A percentile compares a stretch with the other conserved stretches of the same genome.
Conservation (phyloP, 1,284 basidiomycete genomes). For the Rhodotorula sp. region DNA sequence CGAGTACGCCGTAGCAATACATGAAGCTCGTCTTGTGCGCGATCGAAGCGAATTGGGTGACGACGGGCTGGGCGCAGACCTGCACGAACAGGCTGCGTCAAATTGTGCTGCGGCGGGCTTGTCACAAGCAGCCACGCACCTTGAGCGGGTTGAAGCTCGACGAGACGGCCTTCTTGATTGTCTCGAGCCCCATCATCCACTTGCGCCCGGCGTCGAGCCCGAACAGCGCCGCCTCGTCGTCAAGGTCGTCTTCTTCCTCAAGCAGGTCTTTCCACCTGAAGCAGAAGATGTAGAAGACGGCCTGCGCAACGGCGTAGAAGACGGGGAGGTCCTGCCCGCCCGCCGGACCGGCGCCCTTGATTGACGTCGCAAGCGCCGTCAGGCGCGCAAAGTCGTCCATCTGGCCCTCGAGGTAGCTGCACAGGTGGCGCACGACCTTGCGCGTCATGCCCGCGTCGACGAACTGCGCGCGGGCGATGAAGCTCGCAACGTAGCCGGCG, state of each 20-base stretch:
- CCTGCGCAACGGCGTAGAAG: slow-evolving; percentile 92
- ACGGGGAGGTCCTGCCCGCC: slow-evolving; percentile 54
- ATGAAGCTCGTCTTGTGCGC: slow-evolving; percentile 88
- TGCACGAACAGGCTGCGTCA: slow-evolving; percentile 46
- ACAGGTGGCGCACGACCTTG: slow-evolving; percentile 76
- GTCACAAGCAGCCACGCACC: slow-evolving; percentile 54
- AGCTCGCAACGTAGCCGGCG: slow-evolving; percentile 86
- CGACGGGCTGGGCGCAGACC: slow-evolving; percentile 87
- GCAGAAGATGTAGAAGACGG: slow-evolving; percentile 95
- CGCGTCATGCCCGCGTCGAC: slow-evolving; percentile 75
- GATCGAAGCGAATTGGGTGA: slow-evolving; percentile 90
- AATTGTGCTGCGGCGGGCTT: no score
- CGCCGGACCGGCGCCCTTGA: not conserved
- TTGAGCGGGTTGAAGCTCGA: slow-evolving; percentile 87
- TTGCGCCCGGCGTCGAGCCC: slow-evolving; percentile 53
- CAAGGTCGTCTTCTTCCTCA: slow-evolving; percentile 58
- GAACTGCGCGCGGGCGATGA: slow-evolving; percentile 86
- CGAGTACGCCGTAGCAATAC: slow-evolving; percentile 93
- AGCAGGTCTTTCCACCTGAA: slow-evolving; percentile 92
- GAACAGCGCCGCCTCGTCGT: slow-evolving; percentile 54
- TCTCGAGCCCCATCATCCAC: slow-evolving; percentile 81
- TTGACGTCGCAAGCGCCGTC: slow-evolving; percentile 18
- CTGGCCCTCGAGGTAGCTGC: slow-evolving; percentile 76
- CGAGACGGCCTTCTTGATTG: slow-evolving; percentile 77
- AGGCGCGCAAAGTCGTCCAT: slow-evolving; percentile 65